A percentile compares a stretch with the other conserved stretches of the same genome.
Conservation (phyloP, 2,329 filamentous ascomycete species). For the Curvularia sp. region DNA sequence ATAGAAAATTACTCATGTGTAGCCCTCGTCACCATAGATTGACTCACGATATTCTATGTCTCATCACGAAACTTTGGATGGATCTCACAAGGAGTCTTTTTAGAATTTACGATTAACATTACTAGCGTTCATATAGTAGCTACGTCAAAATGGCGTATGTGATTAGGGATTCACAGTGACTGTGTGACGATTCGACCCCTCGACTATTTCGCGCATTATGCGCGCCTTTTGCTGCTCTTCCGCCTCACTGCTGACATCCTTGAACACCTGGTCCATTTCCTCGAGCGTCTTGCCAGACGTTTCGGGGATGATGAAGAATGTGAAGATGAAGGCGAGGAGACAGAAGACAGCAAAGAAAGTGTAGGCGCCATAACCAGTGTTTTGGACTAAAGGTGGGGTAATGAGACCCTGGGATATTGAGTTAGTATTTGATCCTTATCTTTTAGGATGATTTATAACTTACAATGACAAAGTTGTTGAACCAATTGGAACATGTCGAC, state of each 20-base stretch:
- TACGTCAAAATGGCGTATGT: neutral
- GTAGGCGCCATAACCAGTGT: conserved; percentile 58
- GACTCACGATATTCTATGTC: neutral
- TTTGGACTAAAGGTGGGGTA: conserved; percentile 68
- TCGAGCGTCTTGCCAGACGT: conserved; percentile 47
- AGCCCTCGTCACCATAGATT: neutral
- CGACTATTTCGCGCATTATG: conserved; percentile 43
- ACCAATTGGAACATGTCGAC: conserved; percentile 69
- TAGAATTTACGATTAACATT: neutral
- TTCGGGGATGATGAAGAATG: conserved; percentile 47
- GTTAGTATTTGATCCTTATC: conserved; percentile 49
- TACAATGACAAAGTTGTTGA: conserved; percentile 68
- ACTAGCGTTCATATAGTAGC: neutral
- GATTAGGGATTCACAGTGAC: neutral
- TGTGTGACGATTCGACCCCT: conserved; percentile 20
- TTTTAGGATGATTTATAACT: conserved; percentile 10
- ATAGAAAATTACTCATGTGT: neutral
- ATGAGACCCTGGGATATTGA: conserved; percentile 62
- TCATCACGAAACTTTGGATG: neutral
- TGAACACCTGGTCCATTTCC: conserved; percentile 51
- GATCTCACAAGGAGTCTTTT: neutral
- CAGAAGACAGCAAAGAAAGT: conserved; percentile 51
- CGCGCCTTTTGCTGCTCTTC: conserved; percentile 44
- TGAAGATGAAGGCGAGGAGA: conserved; percentile 44
- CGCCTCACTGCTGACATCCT: conserved; percentile 46